These are phyloP conservation scores for Teratosphaeria zuluensis DNA, from an alignment of 2,329 filamentous ascomycete species.

Conservation along the genomic window DNA sequence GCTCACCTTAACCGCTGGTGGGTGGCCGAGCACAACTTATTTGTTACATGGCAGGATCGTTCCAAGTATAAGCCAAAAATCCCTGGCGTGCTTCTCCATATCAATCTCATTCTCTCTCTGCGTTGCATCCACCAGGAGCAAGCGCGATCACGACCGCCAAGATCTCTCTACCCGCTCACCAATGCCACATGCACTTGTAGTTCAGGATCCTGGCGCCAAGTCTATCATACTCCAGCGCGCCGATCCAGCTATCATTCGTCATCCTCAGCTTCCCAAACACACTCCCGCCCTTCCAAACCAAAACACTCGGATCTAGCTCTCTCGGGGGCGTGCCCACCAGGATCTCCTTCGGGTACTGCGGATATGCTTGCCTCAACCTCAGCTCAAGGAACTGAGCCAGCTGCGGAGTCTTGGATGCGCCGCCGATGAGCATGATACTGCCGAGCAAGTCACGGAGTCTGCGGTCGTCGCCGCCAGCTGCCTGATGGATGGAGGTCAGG, in stretches of 20 bases:
- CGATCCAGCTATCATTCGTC: constrained; percentile 94
- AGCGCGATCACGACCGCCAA: no score
- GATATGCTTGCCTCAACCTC: constrained; percentile 57
- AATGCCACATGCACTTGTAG: constrained; percentile 64
- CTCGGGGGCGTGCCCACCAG: constrained; percentile 63
- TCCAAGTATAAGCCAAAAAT: no score
- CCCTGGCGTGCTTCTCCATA: no score
- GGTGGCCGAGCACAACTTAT: no score
- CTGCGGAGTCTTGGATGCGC: constrained; percentile 69
- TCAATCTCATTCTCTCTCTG: no score
- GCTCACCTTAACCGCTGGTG: no score
- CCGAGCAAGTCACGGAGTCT: constrained; percentile 84
- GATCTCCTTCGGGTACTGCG: constrained; percentile 56
- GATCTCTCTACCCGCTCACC: constrained; percentile 25
- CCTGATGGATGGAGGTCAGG: constrained; percentile 78
- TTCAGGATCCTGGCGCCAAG: constrained; percentile 72
- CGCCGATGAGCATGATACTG: constrained; percentile 83
- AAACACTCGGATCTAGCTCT: constrained; percentile 94
- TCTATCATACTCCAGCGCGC: constrained; percentile 75
- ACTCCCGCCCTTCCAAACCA: constrained; percentile 94
- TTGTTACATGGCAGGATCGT: no score
- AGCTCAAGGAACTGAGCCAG: constrained; percentile 79
- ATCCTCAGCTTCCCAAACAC: constrained; percentile 81
- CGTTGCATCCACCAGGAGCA: not conserved
- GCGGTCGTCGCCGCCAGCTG: constrained; percentile 79